Conservation (phyloP, 441 rosid genomes). For the Brassica hybrid region DNA sequence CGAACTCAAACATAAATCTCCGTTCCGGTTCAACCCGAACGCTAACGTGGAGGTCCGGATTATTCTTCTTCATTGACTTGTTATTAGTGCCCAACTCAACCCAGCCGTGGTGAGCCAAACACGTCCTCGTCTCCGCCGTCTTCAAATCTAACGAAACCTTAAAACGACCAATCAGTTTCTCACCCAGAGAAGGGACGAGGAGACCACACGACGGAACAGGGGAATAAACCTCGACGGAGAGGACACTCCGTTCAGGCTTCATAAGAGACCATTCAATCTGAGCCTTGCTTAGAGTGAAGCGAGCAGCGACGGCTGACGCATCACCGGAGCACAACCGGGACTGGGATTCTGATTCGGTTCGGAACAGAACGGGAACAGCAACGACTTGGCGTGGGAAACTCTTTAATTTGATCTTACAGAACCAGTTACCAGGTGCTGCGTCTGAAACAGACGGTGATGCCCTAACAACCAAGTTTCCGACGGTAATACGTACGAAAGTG, state of each 20-base stretch:
- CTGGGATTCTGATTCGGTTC: background rate
- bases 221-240: slow-evolving; percentile 16
- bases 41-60: slow-evolving; percentile 12
- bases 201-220: background rate
- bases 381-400: slow-evolving; percentile 1
- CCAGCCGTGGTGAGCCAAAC: slow-evolving; percentile 12
- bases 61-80: background rate
- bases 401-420: background rate
- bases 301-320: slow-evolving; percentile 52
- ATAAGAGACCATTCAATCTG: slow-evolving; percentile 40
- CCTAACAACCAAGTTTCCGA: slow-evolving; percentile 4
- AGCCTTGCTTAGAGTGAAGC: slow-evolving; percentile 54
- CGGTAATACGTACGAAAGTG: slow-evolving; percentile 12
- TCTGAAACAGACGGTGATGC: background rate
- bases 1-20: slow-evolving; percentile 16
- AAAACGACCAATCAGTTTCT: slow-evolving; percentile 14
- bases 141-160: slow-evolving; percentile 13
- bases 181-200: background rate
- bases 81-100: background rate
- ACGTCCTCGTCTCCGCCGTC: slow-evolving; percentile 9
- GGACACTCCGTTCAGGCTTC: slow-evolving; percentile 21
- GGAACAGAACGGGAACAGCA: background rate
- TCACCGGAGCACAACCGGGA: background rate
- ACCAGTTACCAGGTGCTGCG: background rate
- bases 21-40: slow-evolving; percentile 8